Evolutionary conservation across 2,329 filamentous ascomycete genomes (phyloP), one percentile per base, ranked within the genome.

Genomic region (Beauveria australis): DNA sequence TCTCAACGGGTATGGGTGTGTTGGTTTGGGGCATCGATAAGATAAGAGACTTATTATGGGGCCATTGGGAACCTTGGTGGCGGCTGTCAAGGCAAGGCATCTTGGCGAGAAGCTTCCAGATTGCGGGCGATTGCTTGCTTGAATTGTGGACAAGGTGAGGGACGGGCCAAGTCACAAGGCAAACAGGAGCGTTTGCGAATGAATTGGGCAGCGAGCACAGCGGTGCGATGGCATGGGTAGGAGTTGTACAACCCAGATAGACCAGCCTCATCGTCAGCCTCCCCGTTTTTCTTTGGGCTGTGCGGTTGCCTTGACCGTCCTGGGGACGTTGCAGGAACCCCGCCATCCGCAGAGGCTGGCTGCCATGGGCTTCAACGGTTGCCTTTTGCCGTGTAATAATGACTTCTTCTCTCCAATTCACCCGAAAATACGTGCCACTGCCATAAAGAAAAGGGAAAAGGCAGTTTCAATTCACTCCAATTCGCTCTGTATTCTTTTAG

Each of bases 81-180:
- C 40, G 37, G 56, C 30, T 59, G 48, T 52, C 55, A 52, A 33
- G 19, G 43, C 22, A 14, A 51, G 37, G 6, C 12, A 16, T 14
- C 22, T 41, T 41, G 37, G 26, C 26, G 37, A 59, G 56, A 59
- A 59, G 47, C 47, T 59, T 59, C 56, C n/a, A 58, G 47, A 53
- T 19, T n/a, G 12, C n/a, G 22, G 28, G 12, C 28, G n/a, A 22
- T 10, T 6, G n/a, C 9, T 37, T 52, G 49, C 9, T 8, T 33
- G 46, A 5, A 26, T 14, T 6, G 33, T 22, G 37, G 16, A 24
- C 26, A 16, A 37, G 30, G 30, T 40, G 30, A n/a, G 6, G 24
- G 12, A 28, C 8, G 10, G 30, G 10, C 28, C 22, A 22, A 22
- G n/a, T 22, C n/a, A 37, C 44, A 4, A 19, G 54, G 33, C 33